Evolutionary conservation across 768 basidiomycete species (phyloP).

Genomic region (Crepidotus variabilis): DNA sequence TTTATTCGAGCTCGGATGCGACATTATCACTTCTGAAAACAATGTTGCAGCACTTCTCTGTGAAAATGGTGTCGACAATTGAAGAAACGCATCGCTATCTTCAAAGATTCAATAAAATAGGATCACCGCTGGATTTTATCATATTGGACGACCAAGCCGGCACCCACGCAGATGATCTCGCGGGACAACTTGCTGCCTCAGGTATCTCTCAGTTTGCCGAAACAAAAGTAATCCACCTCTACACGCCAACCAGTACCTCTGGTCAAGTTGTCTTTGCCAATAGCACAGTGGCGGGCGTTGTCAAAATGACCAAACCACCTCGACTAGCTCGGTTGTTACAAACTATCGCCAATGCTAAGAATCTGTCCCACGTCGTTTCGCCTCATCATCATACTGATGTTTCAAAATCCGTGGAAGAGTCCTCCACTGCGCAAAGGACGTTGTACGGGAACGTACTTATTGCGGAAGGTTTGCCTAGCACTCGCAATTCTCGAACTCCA

Average conservation of each 20-base stretch:
- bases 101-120: constrained; percentile 21
- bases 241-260: constrained; percentile 61
- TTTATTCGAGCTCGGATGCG: constrained; percentile 56
- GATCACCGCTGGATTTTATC: constrained; percentile 53
- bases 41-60: constrained; percentile 53
- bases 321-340: constrained; percentile 57
- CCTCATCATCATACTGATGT: constrained; percentile 32
- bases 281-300: constrained; percentile 49
- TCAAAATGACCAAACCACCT: constrained; percentile 71
- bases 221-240: constrained; percentile 67
- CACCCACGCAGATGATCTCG: constrained; percentile 51
- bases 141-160: constrained; percentile 69
- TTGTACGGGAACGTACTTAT: constrained; percentile 66
- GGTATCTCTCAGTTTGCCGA: constrained; percentile 35
- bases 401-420: constrained; percentile 41
- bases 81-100: constrained; percentile 44
- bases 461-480: constrained; percentile 52
- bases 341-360: constrained; percentile 56
- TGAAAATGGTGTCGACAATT: constrained; percentile 39
- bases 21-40: constrained; percentile 53
- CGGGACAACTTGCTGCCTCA: constrained; percentile 41
- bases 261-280: constrained; percentile 48
- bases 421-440: constrained; percentile 43
- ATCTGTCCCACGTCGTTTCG: constrained; percentile 43
- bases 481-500: neutral